These are phyloP conservation scores for Citrus sinensis DNA, from an alignment of 345 rosid genomes.

Conservation along the genomic window DNA sequence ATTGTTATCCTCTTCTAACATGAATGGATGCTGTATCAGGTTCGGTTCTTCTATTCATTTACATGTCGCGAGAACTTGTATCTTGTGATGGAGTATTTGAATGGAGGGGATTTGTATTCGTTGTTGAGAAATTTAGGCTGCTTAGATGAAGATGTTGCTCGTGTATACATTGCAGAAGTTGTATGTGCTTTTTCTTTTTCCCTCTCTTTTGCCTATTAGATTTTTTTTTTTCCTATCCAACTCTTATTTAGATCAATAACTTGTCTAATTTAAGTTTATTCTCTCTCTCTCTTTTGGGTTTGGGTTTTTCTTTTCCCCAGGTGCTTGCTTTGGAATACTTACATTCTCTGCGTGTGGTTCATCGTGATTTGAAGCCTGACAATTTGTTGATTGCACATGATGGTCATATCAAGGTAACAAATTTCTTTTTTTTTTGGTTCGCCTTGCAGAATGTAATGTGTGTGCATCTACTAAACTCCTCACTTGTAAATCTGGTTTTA, in stretches of 20 bases:
- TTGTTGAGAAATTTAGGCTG: constrained; percentile 95
- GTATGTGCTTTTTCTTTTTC: constrained; percentile 45
- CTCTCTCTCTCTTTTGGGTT: background rate
- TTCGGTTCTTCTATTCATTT: constrained; percentile 98
- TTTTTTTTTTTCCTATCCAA: background rate
- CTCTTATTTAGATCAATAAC: background rate
- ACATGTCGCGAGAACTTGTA: constrained; percentile 98
- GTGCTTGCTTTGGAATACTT: constrained; percentile 97
- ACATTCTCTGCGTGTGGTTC: constrained; percentile 91
- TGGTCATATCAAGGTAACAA: constrained; percentile 93
- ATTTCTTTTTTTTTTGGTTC: background rate
- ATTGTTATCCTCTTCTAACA: constrained; percentile 24
- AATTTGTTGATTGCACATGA: constrained; percentile 97
- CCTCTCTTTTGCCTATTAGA: background rate
- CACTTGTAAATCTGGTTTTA: background rate
- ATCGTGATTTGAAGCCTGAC: constrained; percentile 99
- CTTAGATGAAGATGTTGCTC: constrained; percentile 96
- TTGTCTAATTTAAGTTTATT: no score
- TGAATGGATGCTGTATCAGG: constrained; percentile 51
- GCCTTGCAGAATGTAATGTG: background rate
- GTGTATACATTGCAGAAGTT: constrained; percentile 97
- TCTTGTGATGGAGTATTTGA: constrained; percentile 99
- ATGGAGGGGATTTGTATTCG: constrained; percentile 98
- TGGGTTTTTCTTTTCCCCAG: constrained; percentile 23
- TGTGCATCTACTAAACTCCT: background rate